Conservation (phyloP, 1,139 yeast genomes). For the Geotrichum citri-aurantii region DNA sequence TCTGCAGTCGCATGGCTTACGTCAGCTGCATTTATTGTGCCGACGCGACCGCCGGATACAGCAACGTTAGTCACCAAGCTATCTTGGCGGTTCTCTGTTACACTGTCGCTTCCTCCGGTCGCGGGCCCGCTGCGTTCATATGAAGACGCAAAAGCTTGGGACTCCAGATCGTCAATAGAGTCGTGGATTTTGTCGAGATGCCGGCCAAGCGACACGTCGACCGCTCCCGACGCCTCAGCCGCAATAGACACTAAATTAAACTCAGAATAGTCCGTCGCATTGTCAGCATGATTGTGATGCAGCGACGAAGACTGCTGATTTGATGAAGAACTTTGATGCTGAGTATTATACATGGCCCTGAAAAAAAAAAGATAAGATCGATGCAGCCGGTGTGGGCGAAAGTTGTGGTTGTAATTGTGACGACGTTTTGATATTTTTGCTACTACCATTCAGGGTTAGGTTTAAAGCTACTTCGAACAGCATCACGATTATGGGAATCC, state of each 20-base stretch:
- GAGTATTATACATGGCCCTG: constrained; percentile 11
- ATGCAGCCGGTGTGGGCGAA: constrained; percentile 1
- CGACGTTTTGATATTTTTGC: constrained; percentile 13
- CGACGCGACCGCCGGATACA: not conserved
- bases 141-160: not conserved
- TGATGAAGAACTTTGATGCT: not conserved
- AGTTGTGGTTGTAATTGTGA: constrained; percentile 16
- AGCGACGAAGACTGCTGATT: not conserved
- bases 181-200: constrained; percentile 11
- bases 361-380: constrained; percentile 1
- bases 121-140: not conserved
- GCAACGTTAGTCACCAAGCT: not conserved
- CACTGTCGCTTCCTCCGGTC: not conserved
- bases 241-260: constrained; percentile 18
- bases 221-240: constrained; percentile 21
- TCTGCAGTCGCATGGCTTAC: not conserved
- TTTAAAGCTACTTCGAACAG: not conserved
- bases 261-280: constrained; percentile 13
- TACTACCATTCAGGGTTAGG: constrained; percentile 1
- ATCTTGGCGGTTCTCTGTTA: not conserved
- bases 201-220: constrained; percentile 15
- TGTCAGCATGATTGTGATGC: not conserved
- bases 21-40: not conserved
- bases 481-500: not conserved
- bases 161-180: constrained; percentile 10